Evolutionary conservation across 2,329 filamentous ascomycete species (phyloP).

Genomic region (Colletotrichum tanaceti): DNA sequence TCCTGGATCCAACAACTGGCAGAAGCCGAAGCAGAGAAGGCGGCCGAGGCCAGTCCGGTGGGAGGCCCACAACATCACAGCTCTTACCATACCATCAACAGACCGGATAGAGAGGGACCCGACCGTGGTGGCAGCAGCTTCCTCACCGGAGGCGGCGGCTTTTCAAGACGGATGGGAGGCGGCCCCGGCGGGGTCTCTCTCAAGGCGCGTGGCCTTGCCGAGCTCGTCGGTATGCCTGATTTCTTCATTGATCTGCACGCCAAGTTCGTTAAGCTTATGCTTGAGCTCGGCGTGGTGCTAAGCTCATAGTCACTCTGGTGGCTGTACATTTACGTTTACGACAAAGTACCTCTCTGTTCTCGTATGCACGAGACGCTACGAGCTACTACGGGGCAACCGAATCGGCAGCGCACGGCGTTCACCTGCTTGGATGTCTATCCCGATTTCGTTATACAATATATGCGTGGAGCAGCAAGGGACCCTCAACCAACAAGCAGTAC

Average conservation of each 20-base stretch:
- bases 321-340: constrained; percentile 29
- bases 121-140: constrained; percentile 65
- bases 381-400: constrained; percentile 1
- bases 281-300: constrained; percentile 67
- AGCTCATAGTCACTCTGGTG: constrained; percentile 53
- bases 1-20: constrained; percentile 74
- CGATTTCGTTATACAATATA: background rate
- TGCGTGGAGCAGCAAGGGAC: background rate
- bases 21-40: constrained; percentile 70
- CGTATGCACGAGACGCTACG: background rate
- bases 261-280: constrained; percentile 71
- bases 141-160: constrained; percentile 65
- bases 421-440: constrained; percentile 3
- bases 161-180: constrained; percentile 68
- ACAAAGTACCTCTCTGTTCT: background rate
- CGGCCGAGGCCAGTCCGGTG: constrained; percentile 57
- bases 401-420: background rate
- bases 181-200: constrained; percentile 66
- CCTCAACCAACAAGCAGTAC: constrained; percentile 34
- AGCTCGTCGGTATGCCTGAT: constrained; percentile 74
- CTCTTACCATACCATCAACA: constrained; percentile 27
- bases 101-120: constrained; percentile 31
- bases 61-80: constrained; percentile 56
- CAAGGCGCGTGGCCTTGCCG: constrained; percentile 71
- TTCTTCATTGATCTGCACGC: constrained; percentile 76